Evolutionary conservation across 768 basidiomycete genomes (phyloP), one percentile per base, ranked within the genome.

Genomic region (Boletus vinaceobasis): DNA sequence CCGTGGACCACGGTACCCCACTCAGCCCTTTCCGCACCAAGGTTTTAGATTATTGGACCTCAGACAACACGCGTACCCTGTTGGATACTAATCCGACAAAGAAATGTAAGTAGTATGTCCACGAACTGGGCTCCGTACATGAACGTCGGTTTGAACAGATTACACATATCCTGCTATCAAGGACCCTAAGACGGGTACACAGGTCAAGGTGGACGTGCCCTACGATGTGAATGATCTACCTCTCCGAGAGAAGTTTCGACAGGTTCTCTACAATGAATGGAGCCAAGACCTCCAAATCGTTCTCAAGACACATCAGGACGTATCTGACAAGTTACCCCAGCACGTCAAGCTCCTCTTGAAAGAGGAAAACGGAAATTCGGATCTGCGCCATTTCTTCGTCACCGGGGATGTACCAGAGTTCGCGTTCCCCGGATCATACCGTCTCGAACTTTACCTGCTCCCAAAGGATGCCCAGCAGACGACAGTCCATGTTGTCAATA

Each of bases 141-240:
- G 8, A 44, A 48, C 5, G 2, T 19, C 11, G 3, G 7, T 32
- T 44, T 14, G 21, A 11, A 53, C 32, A 63, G 62, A 64, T 38
- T 63, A 63, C 39, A 61, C 62, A 11, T 63, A 63, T 29, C 62
- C 62, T 27, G 23, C 51, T 8, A 61, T 63, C 26, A 58, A 11
- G 10, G 62, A 61, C 27, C 38, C 47, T 19, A n/a, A 4, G 6
- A 51, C 52, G 2, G 45, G 44, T 11, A 13, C 6, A 8, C 39
- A 48, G 11, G 59, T 65, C 35, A 38, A 58, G 36, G 62, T 64
- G n/a, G 48, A 58, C 13, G 48, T 35, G 7, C 59, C 62, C 1
- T 60, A 60, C 2, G 48, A 64, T 2, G 32, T 29, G 8, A 44
- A 9, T 1, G 8, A 61, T 8, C 2, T 44, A 5, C 0, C 36